phyloP scores from a whole-genome alignment of 106 monocot species.

The Dendrobium officinale region DNA sequence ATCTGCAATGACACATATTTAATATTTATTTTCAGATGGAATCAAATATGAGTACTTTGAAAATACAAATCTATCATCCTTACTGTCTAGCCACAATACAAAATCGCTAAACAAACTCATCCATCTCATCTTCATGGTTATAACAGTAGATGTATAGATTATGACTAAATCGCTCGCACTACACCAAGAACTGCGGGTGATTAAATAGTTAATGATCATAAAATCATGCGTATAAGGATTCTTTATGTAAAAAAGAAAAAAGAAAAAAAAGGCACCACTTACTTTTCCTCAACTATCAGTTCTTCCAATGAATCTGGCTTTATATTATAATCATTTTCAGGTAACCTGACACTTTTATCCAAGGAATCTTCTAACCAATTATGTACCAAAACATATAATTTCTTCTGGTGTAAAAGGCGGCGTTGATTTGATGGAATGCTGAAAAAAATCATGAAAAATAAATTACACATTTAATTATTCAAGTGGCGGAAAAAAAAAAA shows the following conservation, averaged over 20 bases:
- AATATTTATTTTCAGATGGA: too few relatives aligned
- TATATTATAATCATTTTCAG: slow-evolving; percentile 62
- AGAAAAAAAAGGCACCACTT: slow-evolving; percentile 5
- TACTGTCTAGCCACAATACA: too few relatives aligned
- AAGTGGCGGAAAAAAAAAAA: neutral
- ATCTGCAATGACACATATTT: too few relatives aligned
- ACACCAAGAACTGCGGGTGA: too few relatives aligned
- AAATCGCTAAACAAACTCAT: too few relatives aligned
- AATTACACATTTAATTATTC: slow-evolving; percentile 1
- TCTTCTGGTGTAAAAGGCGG: slow-evolving; percentile 37
- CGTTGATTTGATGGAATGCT: slow-evolving; percentile 56
- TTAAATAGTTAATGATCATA: too few relatives aligned
- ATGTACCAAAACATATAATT: slow-evolving; percentile 55
- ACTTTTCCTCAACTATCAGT: slow-evolving; percentile 42
- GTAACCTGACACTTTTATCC: slow-evolving; percentile 36
- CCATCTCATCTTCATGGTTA: too few relatives aligned
- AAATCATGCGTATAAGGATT: neutral
- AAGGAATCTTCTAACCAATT: slow-evolving; percentile 89
- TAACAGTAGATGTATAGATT: too few relatives aligned
- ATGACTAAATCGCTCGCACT: too few relatives aligned
- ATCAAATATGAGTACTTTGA: too few relatives aligned
- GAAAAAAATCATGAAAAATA: slow-evolving; percentile 12
- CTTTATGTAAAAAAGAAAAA: neutral
- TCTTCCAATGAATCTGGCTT: slow-evolving; percentile 64
- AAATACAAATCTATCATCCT: too few relatives aligned